Conservation (phyloP, 2,329 filamentous ascomycete species). For the Lithohypha guttulata region DNA sequence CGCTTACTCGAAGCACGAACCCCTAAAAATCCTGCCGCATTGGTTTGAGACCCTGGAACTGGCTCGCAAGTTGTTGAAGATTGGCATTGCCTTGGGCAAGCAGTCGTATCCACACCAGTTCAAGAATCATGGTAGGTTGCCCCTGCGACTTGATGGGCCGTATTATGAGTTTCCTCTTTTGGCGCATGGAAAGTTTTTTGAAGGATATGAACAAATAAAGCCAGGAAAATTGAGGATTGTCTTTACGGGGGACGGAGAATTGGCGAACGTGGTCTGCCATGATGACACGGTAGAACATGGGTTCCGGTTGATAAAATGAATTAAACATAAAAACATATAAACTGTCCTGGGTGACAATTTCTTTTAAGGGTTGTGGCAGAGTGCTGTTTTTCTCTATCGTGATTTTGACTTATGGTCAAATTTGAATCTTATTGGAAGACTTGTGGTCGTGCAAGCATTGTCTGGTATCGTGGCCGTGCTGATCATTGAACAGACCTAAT, state of each 20-base stretch:
- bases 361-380: no score
- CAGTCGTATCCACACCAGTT: not conserved
- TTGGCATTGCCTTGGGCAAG: not conserved
- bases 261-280: not conserved
- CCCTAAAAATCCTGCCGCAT: no score
- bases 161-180: not conserved
- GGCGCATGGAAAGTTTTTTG: not conserved
- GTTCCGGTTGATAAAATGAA: not conserved
- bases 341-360: no score
- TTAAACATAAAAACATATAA: no score
- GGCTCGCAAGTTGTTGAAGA: not conserved
- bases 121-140: not conserved
- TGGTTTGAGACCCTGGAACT: not conserved
- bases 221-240: not conserved
- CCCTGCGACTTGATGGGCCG: not conserved
- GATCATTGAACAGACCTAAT: no score
- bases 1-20: no score
- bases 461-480: no score
- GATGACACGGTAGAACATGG: not conserved
- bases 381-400: no score
- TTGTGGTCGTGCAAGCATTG: no score
- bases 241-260: not conserved
- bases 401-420: no score
- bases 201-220: not conserved
- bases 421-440: no score